Evolutionary conservation across 345 rosid species (phyloP).

Genomic region (Hirschfeldia incana): DNA sequence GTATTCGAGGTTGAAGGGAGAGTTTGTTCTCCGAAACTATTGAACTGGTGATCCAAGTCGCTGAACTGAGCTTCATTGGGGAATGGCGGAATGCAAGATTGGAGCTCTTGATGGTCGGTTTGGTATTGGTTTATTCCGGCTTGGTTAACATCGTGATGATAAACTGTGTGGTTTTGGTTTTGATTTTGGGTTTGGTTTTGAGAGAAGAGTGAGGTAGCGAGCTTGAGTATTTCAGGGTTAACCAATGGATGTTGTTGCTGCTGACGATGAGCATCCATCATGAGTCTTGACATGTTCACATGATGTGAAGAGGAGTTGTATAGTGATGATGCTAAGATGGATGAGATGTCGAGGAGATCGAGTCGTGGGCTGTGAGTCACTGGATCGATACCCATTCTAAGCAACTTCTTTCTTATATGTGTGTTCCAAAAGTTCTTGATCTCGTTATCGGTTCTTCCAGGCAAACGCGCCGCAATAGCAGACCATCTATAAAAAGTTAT

Average conservation of each 20-base stretch:
- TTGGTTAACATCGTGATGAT: conserved; percentile 27
- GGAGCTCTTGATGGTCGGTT: conserved; percentile 45
- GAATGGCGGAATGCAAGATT: conserved; percentile 40
- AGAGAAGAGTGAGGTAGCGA: conserved; percentile 30
- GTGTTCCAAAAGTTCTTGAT: conserved; percentile 89
- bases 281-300: conserved; percentile 48
- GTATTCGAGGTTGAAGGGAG: conserved; percentile 26
- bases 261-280: conserved; percentile 44
- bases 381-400: conserved; percentile 87
- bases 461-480: conserved; percentile 74
- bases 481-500: conserved; percentile 57
- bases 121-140: conserved; percentile 21
- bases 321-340: conserved; percentile 51
- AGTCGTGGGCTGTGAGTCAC: conserved; percentile 77
- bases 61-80: conserved; percentile 38
- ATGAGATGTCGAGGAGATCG: conserved; percentile 70
- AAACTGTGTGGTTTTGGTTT: conserved; percentile 15
- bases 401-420: conserved; percentile 68
- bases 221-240: conserved; percentile 45
- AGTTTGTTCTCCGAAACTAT: conserved; percentile 31
- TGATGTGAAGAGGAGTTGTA: conserved; percentile 51
- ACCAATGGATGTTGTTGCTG: conserved; percentile 29
- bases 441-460: conserved; percentile 86
- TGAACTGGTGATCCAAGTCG: conserved; percentile 3
- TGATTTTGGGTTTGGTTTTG: conserved; percentile 34